A percentile compares a stretch with the other conserved stretches of the same genome.
Conservation (phyloP, 2,329 filamentous ascomycete genomes). For the Blastomyces gilchristii region DNA sequence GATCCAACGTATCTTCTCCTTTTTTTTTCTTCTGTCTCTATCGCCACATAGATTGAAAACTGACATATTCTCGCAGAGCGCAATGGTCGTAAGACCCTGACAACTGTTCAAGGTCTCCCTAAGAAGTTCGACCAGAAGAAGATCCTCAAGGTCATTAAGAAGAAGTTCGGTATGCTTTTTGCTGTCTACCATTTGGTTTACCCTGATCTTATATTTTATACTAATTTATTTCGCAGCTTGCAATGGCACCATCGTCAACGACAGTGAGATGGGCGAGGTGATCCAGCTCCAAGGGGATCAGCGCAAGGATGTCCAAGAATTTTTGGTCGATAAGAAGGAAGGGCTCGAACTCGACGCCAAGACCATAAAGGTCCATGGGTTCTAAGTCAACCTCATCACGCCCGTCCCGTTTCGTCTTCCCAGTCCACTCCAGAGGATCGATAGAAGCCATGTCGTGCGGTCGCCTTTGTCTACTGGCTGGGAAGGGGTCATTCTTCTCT, state of each 20-base stretch:
- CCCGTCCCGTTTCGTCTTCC: conserved; percentile 36
- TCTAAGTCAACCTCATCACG: conserved; percentile 37
- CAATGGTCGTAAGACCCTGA: conserved; percentile 99
- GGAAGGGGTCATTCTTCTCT: background rate
- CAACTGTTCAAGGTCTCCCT: conserved; percentile 95
- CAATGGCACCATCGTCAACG: conserved; percentile 99
- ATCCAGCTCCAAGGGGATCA: conserved; percentile 99
- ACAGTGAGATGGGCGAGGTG: conserved; percentile 96
- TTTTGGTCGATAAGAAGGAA: conserved; percentile 90
- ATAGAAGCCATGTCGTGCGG: conserved; percentile 26
- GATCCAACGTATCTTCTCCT: conserved; percentile 68
- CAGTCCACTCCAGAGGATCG: conserved; percentile 32
- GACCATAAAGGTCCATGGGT: conserved; percentile 72
- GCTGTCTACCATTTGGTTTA: background rate
- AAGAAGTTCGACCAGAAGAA: conserved; percentile 99
- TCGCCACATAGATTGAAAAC: conserved; percentile 10
- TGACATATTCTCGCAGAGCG: conserved; percentile 56
- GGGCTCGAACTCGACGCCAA: conserved; percentile 89
- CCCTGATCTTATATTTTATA: background rate
- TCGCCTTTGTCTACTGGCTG: conserved; percentile 17
- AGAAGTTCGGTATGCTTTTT: conserved; percentile 71
- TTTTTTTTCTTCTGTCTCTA: background rate
- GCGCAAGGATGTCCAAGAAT: conserved; percentile 97
- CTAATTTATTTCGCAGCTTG: conserved; percentile 53
- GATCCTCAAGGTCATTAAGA: conserved; percentile 99